These are phyloP conservation scores for Nemania serpens DNA, from an alignment of 2,329 filamentous ascomycete species.

Conservation along the genomic window DNA sequence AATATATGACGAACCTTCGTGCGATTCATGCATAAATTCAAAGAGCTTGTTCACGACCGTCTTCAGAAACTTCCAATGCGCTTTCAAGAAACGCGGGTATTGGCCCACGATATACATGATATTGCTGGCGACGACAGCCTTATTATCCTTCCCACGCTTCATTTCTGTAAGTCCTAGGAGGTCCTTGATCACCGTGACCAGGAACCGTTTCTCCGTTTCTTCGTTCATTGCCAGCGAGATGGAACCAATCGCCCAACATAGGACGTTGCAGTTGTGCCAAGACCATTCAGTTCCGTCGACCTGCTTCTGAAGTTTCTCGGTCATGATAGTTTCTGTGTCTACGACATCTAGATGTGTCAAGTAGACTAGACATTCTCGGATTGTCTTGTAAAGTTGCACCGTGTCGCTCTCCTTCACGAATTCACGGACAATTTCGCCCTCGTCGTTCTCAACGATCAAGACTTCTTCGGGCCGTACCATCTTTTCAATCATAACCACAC, in stretches of 20 bases:
- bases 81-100: constrained; percentile 97
- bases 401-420: constrained; percentile 99
- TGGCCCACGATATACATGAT: constrained; percentile 99
- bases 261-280: constrained; percentile 99
- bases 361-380: constrained; percentile 94
- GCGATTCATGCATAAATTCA: constrained; percentile 99
- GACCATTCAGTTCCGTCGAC: constrained; percentile 98
- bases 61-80: constrained; percentile 99
- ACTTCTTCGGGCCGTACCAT: constrained; percentile 99
- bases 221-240: constrained; percentile 99
- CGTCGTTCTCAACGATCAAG: constrained; percentile 98
- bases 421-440: constrained; percentile 97
- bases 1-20: constrained; percentile 71
- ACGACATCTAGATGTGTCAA: constrained; percentile 96
- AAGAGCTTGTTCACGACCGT: constrained; percentile 99
- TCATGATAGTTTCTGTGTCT: constrained; percentile 99
- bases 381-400: constrained; percentile 99
- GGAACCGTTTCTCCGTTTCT: constrained; percentile 96
- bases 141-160: constrained; percentile 99
- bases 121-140: constrained; percentile 97
- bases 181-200: constrained; percentile 98
- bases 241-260: constrained; percentile 99
- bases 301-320: constrained; percentile 93
- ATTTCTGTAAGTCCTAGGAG: constrained; percentile 95
- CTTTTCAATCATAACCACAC: constrained; percentile 99